Evolutionary conservation across 495 filamentous ascomycete genomes (phyloP).

Genomic region (Penicillium flavigenum): DNA sequence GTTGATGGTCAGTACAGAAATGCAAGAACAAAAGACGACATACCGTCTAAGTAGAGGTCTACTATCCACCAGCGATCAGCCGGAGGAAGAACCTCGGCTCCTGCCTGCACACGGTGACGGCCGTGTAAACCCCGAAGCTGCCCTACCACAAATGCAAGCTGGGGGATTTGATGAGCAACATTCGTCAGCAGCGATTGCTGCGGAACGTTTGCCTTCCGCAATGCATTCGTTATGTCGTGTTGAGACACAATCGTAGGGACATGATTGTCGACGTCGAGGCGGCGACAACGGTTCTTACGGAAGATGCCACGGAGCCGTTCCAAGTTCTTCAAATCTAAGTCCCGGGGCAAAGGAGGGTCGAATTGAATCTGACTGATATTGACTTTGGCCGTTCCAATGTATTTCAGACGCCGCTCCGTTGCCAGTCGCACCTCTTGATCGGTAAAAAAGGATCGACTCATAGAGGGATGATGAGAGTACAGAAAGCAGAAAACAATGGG

Average conservation of each 20-base stretch:
- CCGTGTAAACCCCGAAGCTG: too few relatives aligned
- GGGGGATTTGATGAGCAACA: constrained; percentile 5
- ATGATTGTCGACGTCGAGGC: constrained; percentile 25
- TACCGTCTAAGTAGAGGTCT: too few relatives aligned
- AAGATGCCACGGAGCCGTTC: constrained; percentile 23
- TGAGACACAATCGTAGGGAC: constrained; percentile 23
- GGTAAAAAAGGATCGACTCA: constrained; percentile 2
- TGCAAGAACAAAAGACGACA: too few relatives aligned
- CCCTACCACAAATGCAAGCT: too few relatives aligned
- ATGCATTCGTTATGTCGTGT: constrained; percentile 9
- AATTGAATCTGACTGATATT: constrained; percentile 21
- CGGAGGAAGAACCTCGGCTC: too few relatives aligned
- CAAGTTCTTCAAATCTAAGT: constrained; percentile 20
- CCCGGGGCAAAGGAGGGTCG: constrained; percentile 11
- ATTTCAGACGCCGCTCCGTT: constrained; percentile 8
- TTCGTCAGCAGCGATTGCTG: constrained; percentile 5
- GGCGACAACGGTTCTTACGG: constrained; percentile 19
- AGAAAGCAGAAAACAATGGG: too few relatives aligned
- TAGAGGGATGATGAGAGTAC: too few relatives aligned
- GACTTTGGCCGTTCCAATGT: constrained; percentile 11
- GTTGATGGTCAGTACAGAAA: too few relatives aligned
- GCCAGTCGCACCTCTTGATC: constrained; percentile 11
- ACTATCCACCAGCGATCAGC: too few relatives aligned
- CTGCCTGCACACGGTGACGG: too few relatives aligned
- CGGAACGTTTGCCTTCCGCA: constrained; percentile 9